Percentiles rank a stretch among this genome's conserved stretches.
These are phyloP conservation scores for Coix lacrymajobi DNA, from an alignment of 176 grass and related monocot genomes.

Conservation along the genomic window DNA sequence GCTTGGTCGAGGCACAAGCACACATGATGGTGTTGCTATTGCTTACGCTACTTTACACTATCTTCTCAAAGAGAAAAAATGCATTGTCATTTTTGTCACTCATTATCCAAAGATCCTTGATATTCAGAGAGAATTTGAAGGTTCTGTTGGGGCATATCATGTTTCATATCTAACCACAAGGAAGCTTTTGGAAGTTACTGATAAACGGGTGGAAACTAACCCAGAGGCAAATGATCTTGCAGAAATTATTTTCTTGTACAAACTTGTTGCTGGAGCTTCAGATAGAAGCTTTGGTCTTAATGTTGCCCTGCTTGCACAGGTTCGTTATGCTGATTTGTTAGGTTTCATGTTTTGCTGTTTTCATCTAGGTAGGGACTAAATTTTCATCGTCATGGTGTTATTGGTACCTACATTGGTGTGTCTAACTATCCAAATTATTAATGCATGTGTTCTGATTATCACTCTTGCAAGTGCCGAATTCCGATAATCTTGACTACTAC, in stretches of 20 bases:
- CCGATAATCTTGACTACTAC: background rate
- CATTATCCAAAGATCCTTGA: conserved; percentile 93
- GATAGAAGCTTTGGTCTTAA: conserved; percentile 97
- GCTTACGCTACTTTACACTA: conserved; percentile 78
- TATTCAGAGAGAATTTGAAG: conserved; percentile 78
- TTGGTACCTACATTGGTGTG: background rate
- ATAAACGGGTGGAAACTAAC: conserved; percentile 25
- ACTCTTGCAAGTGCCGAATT: background rate
- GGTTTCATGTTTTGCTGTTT: background rate
- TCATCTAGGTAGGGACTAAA: background rate
- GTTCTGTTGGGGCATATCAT: conserved; percentile 76
- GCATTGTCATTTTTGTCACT: conserved; percentile 81
- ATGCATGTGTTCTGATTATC: background rate
- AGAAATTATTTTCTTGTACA: conserved; percentile 96
- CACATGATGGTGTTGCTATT: conserved; percentile 86
- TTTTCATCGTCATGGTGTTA: background rate
- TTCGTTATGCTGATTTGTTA: conserved; percentile 28
- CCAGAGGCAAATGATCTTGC: conserved; percentile 22
- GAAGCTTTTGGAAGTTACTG: conserved; percentile 36
- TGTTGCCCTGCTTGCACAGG: conserved; percentile 90
- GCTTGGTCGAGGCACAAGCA: conserved; percentile 91
- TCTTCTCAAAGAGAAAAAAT: conserved; percentile 71
- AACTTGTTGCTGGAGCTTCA: conserved; percentile 81
- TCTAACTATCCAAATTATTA: background rate
- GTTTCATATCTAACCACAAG: conserved; percentile 66